Evolutionary conservation across 192 early-diverging fungal species (phyloP).

Genomic region (Jimgerdemannia flammicorona): DNA sequence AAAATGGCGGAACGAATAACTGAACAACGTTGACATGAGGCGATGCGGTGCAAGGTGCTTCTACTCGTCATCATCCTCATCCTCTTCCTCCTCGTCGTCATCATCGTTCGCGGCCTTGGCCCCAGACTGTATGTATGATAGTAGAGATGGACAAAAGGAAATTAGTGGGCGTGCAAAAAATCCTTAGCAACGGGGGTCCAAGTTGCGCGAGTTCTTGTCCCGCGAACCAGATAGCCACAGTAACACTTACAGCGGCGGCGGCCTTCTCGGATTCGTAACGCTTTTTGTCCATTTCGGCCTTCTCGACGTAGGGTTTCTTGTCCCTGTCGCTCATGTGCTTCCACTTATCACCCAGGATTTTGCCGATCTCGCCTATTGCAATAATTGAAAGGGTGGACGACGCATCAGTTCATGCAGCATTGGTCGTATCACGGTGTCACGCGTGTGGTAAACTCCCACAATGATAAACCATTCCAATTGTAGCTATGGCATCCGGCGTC

Average conservation of each 20-base stretch:
- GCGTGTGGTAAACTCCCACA: too few relatives aligned
- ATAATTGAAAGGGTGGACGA: too few relatives aligned
- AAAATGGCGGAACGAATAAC: too few relatives aligned
- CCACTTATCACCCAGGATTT: constrained; percentile 43
- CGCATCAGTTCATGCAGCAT: too few relatives aligned
- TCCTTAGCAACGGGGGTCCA: not conserved
- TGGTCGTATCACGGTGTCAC: too few relatives aligned
- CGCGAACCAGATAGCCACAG: not conserved
- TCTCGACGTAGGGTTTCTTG: constrained; percentile 30
- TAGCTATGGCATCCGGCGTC: too few relatives aligned
- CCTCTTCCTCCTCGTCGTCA: not conserved
- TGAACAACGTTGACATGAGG: too few relatives aligned
- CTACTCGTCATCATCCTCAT: not conserved
- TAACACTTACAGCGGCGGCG: not conserved
- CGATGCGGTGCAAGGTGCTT: too few relatives aligned
- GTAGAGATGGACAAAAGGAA: not conserved
- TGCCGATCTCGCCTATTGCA: constrained; percentile 31
- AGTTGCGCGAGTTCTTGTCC: too few relatives aligned
- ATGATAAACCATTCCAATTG: too few relatives aligned
- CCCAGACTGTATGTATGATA: not conserved
- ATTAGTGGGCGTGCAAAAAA: not conserved
- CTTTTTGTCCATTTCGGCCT: constrained; percentile 36
- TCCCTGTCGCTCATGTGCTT: constrained; percentile 27
- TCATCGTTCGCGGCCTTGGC: not conserved
- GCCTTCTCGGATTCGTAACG: constrained; percentile 38